Base-by-base conservation (phyloP, 2,329 filamentous ascomycete species). In the Fusarium albidum region DNA sequence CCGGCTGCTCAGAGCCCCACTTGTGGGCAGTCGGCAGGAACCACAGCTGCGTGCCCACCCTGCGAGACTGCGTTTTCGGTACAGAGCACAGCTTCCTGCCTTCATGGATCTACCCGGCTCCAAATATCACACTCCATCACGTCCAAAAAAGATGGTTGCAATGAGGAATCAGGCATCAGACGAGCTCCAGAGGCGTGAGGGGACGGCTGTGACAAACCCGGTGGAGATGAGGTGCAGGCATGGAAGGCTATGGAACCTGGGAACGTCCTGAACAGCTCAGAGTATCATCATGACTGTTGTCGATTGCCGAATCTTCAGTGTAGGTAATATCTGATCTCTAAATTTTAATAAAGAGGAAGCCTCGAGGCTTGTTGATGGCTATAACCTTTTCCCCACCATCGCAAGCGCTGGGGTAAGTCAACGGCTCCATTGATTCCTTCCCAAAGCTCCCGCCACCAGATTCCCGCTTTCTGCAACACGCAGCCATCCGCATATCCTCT, bases 31-130 rank as follows among this genome's bases (percentile, higher is more conserved):
- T 48, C 44, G 26, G 32, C 27, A 48, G 42, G 58, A 59, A 62
- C 58, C 44, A 49, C 58, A 59, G 42, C 58, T 61, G 25, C 39
- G 46, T 61, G 49, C 38, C 53, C 53, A 54, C 57, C 40, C 41
- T 55, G 45, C 49, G 50, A 38, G 32, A 35, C 31, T 38, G 39
- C 40, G 35, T 34, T 34, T 45, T 18, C 40, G 26, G 28, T 29
- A 31, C 40, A 18, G 32, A 17, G 4, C 33, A 35, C 5, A 35
- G 35, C 26, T 35, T 38, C 31, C 44, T 39, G 34, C 37, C 29
- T 43, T 53, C 43, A 46, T 61, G 53, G 52, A 35, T 54, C 35
- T 37, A 54, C 32, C 42, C 34, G 27, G 44, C 17, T 8, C 11
- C 44, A 11, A 14, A 35, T 17, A 31, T 43, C 25, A 28, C 39